Percentiles rank a stretch among this genome's conserved stretches.
Conservation (phyloP, 352 stramenopile species). For the Globisporangium carolinianum region DNA sequence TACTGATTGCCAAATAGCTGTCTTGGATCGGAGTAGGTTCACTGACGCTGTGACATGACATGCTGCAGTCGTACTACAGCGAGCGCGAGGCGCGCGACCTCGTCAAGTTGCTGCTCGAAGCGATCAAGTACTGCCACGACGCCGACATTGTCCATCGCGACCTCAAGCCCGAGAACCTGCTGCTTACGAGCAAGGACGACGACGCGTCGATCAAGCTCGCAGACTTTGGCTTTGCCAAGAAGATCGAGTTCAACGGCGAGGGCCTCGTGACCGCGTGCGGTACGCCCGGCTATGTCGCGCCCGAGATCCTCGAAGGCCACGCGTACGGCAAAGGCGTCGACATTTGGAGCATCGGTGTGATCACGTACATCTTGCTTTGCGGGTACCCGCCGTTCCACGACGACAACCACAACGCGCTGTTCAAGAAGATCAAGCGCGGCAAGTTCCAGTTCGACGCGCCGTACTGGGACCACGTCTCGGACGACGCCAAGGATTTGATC, state of each 20-base stretch:
- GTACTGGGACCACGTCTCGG: constrained; percentile 92
- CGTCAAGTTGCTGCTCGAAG: constrained; percentile 79
- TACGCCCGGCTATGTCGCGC: constrained; percentile 77
- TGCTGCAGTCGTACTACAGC: constrained; percentile 80
- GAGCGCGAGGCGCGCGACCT: constrained; percentile 84
- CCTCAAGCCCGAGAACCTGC: constrained; percentile 79
- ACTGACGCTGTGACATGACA: neutral
- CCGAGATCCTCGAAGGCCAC: constrained; percentile 75
- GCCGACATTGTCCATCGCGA: constrained; percentile 79
- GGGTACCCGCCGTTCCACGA: constrained; percentile 88
- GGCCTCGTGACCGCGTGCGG: constrained; percentile 74
- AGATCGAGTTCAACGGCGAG: constrained; percentile 66
- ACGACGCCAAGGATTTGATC: constrained; percentile 93
- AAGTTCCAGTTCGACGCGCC: constrained; percentile 95
- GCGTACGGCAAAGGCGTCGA: constrained; percentile 80
- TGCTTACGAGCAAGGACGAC: constrained; percentile 75
- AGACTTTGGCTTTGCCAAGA: constrained; percentile 85
- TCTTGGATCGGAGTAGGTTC: neutral
- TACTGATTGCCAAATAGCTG: neutral
- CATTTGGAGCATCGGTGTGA: constrained; percentile 89
- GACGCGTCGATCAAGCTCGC: constrained; percentile 83
- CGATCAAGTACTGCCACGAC: constrained; percentile 88
- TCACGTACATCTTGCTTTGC: constrained; percentile 83
- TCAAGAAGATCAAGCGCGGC: constrained; percentile 92
- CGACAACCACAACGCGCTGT: constrained; percentile 91